Evolutionary conservation across 352 stramenopile genomes (phyloP).

Genomic region (Thalassiosira delicatula): DNA sequence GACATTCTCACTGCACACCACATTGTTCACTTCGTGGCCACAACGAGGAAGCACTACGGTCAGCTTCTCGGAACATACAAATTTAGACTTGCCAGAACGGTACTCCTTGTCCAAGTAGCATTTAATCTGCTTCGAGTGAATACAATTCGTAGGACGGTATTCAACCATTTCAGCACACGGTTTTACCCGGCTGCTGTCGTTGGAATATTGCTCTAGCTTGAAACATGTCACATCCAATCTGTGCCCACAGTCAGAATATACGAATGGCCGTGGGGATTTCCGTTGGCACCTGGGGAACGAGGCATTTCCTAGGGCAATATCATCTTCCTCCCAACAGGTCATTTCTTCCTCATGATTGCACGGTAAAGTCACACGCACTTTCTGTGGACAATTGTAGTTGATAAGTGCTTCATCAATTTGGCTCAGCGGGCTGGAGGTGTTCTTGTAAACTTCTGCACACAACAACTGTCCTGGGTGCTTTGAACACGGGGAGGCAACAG

Average conservation of each 20-base stretch:
- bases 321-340: slow-evolving; percentile 71
- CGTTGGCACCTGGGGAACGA: slow-evolving; percentile 82
- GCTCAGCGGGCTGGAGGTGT: not conserved
- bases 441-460: slow-evolving; percentile 78
- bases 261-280: slow-evolving; percentile 79
- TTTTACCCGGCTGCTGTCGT: slow-evolving; percentile 57
- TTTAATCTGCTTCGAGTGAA: slow-evolving; percentile 80
- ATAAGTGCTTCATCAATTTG: slow-evolving; percentile 74
- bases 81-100: slow-evolving; percentile 44
- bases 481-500: slow-evolving; percentile 83
- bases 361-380: slow-evolving; percentile 80
- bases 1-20: slow-evolving; percentile 77
- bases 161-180: slow-evolving; percentile 81
- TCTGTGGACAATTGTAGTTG: slow-evolving; percentile 80
- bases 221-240: slow-evolving; percentile 81
- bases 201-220: slow-evolving; percentile 79
- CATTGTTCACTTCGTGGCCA: slow-evolving; percentile 72
- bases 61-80: slow-evolving; percentile 82
- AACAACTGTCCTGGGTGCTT: slow-evolving; percentile 77
- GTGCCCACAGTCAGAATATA: slow-evolving; percentile 86
- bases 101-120: slow-evolving; percentile 82
- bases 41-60: slow-evolving; percentile 82
- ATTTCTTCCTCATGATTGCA: slow-evolving; percentile 83
- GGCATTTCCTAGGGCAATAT: slow-evolving; percentile 63
- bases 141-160: slow-evolving; percentile 79